Conservation (phyloP, 257 asterid species). For the Rehmannia glutinosa region DNA sequence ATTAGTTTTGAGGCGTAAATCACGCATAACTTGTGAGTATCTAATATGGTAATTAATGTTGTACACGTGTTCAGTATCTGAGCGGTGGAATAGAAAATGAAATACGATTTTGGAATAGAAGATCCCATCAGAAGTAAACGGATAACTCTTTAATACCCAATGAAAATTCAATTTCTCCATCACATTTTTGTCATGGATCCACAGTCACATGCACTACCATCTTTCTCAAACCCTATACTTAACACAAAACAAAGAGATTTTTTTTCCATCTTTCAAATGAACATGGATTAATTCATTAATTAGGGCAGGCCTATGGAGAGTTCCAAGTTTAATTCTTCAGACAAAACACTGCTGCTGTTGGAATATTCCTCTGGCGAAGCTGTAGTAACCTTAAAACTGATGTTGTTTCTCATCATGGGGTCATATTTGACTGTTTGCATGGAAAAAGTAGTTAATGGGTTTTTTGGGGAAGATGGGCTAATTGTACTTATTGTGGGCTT, state of each 20-base stretch:
- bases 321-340: conserved; percentile 35
- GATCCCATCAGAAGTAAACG: too few species aligned
- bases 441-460: not conserved
- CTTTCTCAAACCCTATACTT: too few species aligned
- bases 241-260: too few species aligned
- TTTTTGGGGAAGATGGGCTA: not conserved
- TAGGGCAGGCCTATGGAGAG: conserved; percentile 37
- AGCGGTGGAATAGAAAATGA: too few species aligned
- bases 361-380: conserved; percentile 1
- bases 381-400: not conserved
- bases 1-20: too few species aligned
- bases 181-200: conserved; percentile 4
- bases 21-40: too few species aligned
- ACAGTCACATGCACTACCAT: conserved; percentile 18
- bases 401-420: not conserved
- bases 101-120: too few species aligned
- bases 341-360: conserved; percentile 21
- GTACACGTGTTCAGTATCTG: too few species aligned
- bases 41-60: too few species aligned
- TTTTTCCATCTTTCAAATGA: too few species aligned
- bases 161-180: not conserved
- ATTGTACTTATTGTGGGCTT: not conserved
- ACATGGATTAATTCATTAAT: not conserved
- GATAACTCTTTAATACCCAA: not conserved
- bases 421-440: not conserved